Percentiles rank a stretch among this genome's conserved stretches.
Conservation (phyloP, 1,284 basidiomycete species). For the Pascua guehoae region DNA sequence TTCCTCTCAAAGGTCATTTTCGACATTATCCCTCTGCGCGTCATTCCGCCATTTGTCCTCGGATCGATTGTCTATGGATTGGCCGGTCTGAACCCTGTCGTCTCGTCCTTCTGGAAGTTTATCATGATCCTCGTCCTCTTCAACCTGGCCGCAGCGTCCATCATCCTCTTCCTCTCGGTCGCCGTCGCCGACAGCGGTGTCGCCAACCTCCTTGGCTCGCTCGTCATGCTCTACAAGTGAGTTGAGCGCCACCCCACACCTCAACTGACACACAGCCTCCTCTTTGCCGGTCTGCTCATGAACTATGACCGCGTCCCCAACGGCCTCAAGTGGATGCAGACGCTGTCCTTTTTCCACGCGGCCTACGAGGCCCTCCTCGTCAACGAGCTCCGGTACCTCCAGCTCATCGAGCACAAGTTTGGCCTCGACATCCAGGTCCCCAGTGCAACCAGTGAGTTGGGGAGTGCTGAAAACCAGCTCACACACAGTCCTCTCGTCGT, state of each 20-base stretch:
- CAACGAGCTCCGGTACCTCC: constrained; percentile 91
- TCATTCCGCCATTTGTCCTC: constrained; percentile 90
- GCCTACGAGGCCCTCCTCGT: constrained; percentile 93
- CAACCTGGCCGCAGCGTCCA: constrained; percentile 88
- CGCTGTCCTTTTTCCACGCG: constrained; percentile 96
- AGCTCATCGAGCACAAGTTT: constrained; percentile 85
- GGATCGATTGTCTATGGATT: constrained; percentile 91
- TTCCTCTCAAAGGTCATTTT: constrained; percentile 95
- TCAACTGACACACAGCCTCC: constrained; percentile 62
- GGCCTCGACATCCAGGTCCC: constrained; percentile 75
- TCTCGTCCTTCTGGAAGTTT: constrained; percentile 94
- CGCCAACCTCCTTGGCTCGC: constrained; percentile 85
- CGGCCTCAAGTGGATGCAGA: constrained; percentile 78
- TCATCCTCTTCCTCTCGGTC: constrained; percentile 85
- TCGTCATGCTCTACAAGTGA: constrained; percentile 97
- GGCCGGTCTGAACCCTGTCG: constrained; percentile 86
- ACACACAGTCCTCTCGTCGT: constrained; percentile 65
- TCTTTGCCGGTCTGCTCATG: constrained; percentile 92
- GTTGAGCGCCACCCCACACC: constrained; percentile 41
- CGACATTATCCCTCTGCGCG: constrained; percentile 87
- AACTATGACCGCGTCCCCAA: constrained; percentile 80
- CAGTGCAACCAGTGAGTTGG: constrained; percentile 67
- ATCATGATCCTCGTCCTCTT: constrained; percentile 89
- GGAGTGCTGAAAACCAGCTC: neutral
- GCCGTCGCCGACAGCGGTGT: constrained; percentile 79